Evolutionary conservation across 1,284 basidiomycete genomes (phyloP).

Genomic region (Mycosarcoma maydis): DNA sequence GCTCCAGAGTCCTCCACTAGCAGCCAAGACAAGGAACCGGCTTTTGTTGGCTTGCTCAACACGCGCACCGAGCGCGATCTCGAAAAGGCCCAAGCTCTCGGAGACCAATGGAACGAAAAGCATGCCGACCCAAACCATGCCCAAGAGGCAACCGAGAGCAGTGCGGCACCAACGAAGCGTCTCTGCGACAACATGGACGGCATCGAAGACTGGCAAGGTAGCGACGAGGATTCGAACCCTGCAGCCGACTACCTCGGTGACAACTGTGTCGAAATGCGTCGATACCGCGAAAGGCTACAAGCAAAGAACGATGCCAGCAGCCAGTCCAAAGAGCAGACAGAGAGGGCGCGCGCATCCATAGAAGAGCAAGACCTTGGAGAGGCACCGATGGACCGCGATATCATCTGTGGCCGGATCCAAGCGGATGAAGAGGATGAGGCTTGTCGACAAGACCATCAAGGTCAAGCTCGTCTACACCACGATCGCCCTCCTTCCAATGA

Average conservation of each 20-base stretch:
- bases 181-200: conserved; percentile 43
- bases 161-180: conserved; percentile 5
- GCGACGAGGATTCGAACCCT: conserved; percentile 52
- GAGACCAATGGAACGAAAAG: conserved; percentile 23
- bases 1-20: conserved; percentile 24
- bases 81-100: conserved; percentile 43
- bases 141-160: conserved; percentile 10
- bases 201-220: conserved; percentile 53
- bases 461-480: conserved; percentile 19
- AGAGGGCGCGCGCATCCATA: conserved; percentile 11
- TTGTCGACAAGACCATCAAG: conserved; percentile 34
- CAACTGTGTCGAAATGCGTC: conserved; percentile 55
- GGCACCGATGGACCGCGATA: conserved; percentile 52
- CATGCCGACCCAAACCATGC: neutral
- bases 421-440: conserved; percentile 45
- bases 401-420: conserved; percentile 32
- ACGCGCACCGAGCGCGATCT: conserved; percentile 49
- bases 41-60: conserved; percentile 47
- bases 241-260: conserved; percentile 63
- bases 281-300: conserved; percentile 40
- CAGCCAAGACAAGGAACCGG: conserved; percentile 17
- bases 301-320: conserved; percentile 26
- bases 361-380: conserved; percentile 52
- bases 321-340: conserved; percentile 22
- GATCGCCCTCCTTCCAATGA: conserved; percentile 3